Conservation (phyloP, 2,329 filamentous ascomycete genomes). For the Pleochaeta shiraiana region DNA sequence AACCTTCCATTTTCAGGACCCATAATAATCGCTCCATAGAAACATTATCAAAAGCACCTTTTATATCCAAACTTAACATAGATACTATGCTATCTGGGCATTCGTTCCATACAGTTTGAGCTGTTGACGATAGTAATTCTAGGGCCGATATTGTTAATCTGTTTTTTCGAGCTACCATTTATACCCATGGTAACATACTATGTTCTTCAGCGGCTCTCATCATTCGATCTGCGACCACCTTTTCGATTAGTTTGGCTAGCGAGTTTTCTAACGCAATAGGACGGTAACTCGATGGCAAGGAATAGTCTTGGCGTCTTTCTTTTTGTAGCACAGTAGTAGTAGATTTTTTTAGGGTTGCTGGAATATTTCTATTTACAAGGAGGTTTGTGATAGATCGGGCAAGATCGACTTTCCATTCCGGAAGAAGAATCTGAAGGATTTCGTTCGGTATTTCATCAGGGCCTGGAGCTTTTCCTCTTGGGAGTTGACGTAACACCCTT, state of each 20-base stretch:
- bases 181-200: background rate
- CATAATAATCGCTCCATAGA: background rate
- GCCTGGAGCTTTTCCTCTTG: background rate
- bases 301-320: background rate
- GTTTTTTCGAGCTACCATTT: background rate
- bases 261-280: background rate
- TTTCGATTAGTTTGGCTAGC: conserved; percentile 1
- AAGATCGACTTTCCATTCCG: background rate
- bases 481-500: background rate
- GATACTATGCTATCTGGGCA: background rate
- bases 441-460: background rate
- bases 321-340: background rate
- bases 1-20: background rate
- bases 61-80: background rate
- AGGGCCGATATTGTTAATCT: background rate
- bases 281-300: background rate
- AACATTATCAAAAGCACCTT: conserved; percentile 1
- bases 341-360: background rate
- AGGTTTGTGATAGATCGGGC: background rate
- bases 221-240: background rate
- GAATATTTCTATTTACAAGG: background rate
- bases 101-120: background rate
- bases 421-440: background rate
- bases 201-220: background rate
- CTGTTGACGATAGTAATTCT: background rate